A percentile compares a stretch with the other conserved stretches of the same genome.
Conservation (phyloP, 768 basidiomycete genomes). For the Pisolithus marmoratus region DNA sequence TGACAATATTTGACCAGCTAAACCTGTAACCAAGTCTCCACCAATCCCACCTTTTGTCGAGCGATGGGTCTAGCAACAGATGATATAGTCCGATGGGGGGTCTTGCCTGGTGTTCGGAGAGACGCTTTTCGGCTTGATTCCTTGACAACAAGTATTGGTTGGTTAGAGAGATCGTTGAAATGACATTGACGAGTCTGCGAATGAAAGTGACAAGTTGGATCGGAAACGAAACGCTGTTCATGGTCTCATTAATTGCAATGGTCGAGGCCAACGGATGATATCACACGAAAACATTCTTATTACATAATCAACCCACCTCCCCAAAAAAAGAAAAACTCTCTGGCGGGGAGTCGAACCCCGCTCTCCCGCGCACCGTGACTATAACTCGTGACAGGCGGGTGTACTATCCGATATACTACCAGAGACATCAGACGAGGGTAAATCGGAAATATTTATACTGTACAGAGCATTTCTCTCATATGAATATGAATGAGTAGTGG, state of each 20-base stretch:
- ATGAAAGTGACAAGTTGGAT: constrained; percentile 55
- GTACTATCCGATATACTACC: constrained; percentile 50
- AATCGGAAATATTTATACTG: too few relatives aligned
- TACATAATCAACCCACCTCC: neutral
- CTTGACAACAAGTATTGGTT: constrained; percentile 49
- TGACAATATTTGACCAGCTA: neutral
- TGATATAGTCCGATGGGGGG: neutral
- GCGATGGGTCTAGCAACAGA: neutral
- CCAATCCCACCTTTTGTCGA: constrained; percentile 10
- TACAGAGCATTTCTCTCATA: too few relatives aligned
- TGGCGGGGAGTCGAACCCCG: constrained; percentile 45
- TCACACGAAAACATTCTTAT: neutral
- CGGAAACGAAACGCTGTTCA: constrained; percentile 48
- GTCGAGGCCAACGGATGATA: neutral
- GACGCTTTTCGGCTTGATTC: constrained; percentile 3
- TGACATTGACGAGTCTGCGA: constrained; percentile 59
- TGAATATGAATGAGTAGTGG: too few relatives aligned
- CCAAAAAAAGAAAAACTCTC: constrained; percentile 27
- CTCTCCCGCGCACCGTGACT: constrained; percentile 28
- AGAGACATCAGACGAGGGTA: constrained; percentile 18
- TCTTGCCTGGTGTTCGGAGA: neutral
- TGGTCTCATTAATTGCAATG: constrained; percentile 8
- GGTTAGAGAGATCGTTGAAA: constrained; percentile 66
- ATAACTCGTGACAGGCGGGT: constrained; percentile 39
- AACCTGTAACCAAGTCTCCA: constrained; percentile 7